Evolutionary conservation across 805 yeast genomes (phyloP).

Genomic region (Ogataea henricii): DNA sequence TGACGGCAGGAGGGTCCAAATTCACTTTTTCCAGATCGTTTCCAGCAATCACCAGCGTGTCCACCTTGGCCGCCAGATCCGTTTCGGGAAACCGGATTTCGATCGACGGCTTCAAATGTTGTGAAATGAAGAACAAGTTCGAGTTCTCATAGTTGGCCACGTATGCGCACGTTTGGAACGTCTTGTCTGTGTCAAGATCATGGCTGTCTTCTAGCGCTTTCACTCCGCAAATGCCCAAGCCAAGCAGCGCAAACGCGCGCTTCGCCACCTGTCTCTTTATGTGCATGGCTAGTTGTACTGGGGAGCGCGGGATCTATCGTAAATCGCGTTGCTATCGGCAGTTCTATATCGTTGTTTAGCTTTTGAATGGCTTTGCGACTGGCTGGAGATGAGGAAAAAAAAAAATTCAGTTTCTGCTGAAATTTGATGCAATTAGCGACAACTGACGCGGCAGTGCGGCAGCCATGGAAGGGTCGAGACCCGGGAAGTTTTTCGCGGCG

Average conservation of each 20-base stretch:
- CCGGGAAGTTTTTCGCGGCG: background rate
- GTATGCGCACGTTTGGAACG: slow-evolving; percentile 35
- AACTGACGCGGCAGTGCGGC: too few species aligned
- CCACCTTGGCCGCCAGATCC: slow-evolving; percentile 15
- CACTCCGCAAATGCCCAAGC: slow-evolving; percentile 11
- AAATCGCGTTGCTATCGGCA: too few species aligned
- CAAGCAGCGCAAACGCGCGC: background rate
- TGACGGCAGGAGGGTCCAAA: slow-evolving; percentile 26
- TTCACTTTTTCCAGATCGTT: slow-evolving; percentile 27
- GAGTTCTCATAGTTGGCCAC: slow-evolving; percentile 30
- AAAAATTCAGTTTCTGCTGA: background rate
- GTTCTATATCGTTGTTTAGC: too few species aligned
- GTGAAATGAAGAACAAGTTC: slow-evolving; percentile 16
- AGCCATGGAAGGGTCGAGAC: too few species aligned
- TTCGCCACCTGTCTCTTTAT: background rate
- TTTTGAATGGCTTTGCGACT: background rate
- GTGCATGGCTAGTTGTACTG: background rate
- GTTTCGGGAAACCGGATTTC: slow-evolving; percentile 19
- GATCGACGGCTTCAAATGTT: slow-evolving; percentile 24
- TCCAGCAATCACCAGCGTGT: slow-evolving; percentile 28
- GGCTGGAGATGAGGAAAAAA: background rate
- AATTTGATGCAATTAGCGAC: too few species aligned
- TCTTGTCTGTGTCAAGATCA: slow-evolving; percentile 20
- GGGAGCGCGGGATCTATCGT: background rate
- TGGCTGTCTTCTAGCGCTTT: slow-evolving; percentile 25